Base-by-base conservation (phyloP, 2,329 filamentous ascomycete genomes). In the Verticillium isaacii region DNA sequence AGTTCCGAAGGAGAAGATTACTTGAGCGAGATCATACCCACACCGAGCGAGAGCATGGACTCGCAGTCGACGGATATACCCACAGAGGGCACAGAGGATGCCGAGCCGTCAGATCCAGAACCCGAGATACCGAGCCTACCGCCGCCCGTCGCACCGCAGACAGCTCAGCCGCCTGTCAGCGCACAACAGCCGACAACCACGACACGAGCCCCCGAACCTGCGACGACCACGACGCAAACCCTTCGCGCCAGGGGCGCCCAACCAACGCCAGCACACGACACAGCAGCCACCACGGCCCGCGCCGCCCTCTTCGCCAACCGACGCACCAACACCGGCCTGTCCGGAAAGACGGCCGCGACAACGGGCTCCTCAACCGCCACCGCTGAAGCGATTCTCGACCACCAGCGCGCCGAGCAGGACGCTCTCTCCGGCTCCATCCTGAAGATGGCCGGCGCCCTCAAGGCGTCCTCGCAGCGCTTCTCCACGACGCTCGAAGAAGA, bases 391-490 rank as follows among this genome's bases (percentile, higher is more conserved):
- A 83, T 93, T 36, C 84, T 97, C 54, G 86, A 91, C 68, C 84
- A 90, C 70, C 87, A 96, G 71, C 89, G 91, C 60, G 81, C 80
- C 60, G 92, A 97, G 77, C 93, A 97, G 75, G 92, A 97, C 73
- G 80, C 84, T 37, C 83, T 98, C 3, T 94, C 93, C 0, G 82
- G 85, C 41, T 93, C 91, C 8, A 88, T 98, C n/a, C 81, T 97
- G 25, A 79, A 84, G 55, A 90, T 97, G 77, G 93, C 94, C 1
- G 80, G 84, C 25, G 85, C 90, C 57, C 84, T 97, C 45, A 96
- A 96, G 73, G 78, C 85, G 57, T 91, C 88, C 41, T 91, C 92
- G 4, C 78, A 89, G 60, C 82, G 85, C 3, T 95, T 97, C 75
- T 84, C 88, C 25, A 78, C 82, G 6, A 86, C 88, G 1, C 81